Conservation (phyloP, 2,329 filamentous ascomycete species). For the Pseudogymnoascus sp. region DNA sequence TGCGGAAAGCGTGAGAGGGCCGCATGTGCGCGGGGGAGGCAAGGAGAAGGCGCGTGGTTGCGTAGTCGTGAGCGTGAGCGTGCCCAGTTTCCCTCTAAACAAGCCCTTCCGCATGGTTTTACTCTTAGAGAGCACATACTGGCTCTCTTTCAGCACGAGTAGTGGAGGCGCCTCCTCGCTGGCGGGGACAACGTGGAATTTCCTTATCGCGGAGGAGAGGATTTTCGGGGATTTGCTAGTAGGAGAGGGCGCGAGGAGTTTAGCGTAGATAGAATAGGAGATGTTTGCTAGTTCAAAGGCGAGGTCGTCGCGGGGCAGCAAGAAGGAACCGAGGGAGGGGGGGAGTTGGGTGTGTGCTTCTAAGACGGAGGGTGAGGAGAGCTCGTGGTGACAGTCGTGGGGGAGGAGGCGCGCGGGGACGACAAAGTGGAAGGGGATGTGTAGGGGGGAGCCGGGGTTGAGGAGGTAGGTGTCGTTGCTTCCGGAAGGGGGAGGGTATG, state of each 20-base stretch:
- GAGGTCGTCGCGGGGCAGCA: conserved; percentile 23
- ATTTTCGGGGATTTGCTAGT: background rate
- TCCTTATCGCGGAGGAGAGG: conserved; percentile 11
- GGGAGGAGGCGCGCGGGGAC: conserved; percentile 27
- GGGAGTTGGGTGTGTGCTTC: conserved; percentile 26
- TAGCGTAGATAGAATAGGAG: conserved; percentile 24
- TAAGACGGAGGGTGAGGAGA: conserved; percentile 16
- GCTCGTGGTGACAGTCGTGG: conserved; percentile 22
- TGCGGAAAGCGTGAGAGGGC: background rate
- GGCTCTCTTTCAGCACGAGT: conserved; percentile 19
- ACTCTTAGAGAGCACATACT: conserved; percentile 23
- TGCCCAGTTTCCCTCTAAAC: conserved; percentile 29
- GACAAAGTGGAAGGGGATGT: conserved; percentile 29
- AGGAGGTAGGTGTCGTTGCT: conserved; percentile 14
- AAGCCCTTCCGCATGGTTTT: conserved; percentile 28
- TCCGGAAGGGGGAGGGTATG: conserved; percentile 15
- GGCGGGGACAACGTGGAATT: conserved; percentile 25
- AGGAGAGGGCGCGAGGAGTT: conserved; percentile 16
- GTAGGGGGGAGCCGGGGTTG: conserved; percentile 24
- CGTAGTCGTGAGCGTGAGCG: conserved; percentile 25
- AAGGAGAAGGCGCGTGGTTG: conserved; percentile 22
- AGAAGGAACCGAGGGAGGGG: conserved; percentile 23
- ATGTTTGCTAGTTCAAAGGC: conserved; percentile 26
- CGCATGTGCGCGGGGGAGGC: background rate
- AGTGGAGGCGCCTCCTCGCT: conserved; percentile 25